phyloP scores from a whole-genome alignment of 2,329 filamentous ascomycete genomes.

The Phialocephala subalpina region DNA sequence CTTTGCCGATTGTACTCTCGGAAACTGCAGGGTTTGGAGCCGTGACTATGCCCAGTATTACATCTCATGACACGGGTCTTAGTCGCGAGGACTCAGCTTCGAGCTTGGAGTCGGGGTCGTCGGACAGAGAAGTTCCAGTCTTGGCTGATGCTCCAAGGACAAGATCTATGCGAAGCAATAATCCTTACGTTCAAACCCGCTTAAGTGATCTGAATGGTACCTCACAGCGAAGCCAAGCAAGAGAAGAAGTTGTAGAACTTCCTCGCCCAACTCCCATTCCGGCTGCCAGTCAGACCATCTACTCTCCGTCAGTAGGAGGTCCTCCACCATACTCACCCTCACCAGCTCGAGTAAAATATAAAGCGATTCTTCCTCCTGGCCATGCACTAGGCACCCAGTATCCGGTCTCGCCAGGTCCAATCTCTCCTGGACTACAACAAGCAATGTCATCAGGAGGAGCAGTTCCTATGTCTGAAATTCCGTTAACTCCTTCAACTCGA shows the following conservation, averaged over 20 bases:
- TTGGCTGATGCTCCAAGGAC: slow-evolving; percentile 25
- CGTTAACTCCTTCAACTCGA: slow-evolving; percentile 53
- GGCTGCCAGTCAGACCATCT: slow-evolving; percentile 13
- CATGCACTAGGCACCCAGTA: slow-evolving; percentile 56
- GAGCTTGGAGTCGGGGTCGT: slow-evolving; percentile 13
- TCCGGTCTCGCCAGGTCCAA: slow-evolving; percentile 65
- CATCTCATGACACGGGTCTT: slow-evolving; percentile 20
- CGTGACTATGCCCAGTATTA: slow-evolving; percentile 26
- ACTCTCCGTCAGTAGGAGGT: slow-evolving; percentile 27
- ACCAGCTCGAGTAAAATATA: slow-evolving; percentile 51
- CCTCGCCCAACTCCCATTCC: slow-evolving; percentile 16
- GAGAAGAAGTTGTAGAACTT: slow-evolving; percentile 18
- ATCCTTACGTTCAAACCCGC: slow-evolving; percentile 36
- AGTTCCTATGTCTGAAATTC: slow-evolving; percentile 67
- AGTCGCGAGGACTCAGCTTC: slow-evolving; percentile 19
- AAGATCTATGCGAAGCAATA: slow-evolving; percentile 33
- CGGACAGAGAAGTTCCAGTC: slow-evolving; percentile 30
- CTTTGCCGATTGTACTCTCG: slow-evolving; percentile 37
- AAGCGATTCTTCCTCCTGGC: slow-evolving; percentile 64
- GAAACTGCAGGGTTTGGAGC: slow-evolving; percentile 31
- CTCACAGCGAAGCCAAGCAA: slow-evolving; percentile 12
- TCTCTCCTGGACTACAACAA: slow-evolving; percentile 67
- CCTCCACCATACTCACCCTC: slow-evolving; percentile 45
- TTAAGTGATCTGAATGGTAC: slow-evolving; percentile 25
- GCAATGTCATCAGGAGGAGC: slow-evolving; percentile 70